Base-by-base conservation (phyloP, 129 eudicot genomes). In the Calendula officinalis region DNA sequence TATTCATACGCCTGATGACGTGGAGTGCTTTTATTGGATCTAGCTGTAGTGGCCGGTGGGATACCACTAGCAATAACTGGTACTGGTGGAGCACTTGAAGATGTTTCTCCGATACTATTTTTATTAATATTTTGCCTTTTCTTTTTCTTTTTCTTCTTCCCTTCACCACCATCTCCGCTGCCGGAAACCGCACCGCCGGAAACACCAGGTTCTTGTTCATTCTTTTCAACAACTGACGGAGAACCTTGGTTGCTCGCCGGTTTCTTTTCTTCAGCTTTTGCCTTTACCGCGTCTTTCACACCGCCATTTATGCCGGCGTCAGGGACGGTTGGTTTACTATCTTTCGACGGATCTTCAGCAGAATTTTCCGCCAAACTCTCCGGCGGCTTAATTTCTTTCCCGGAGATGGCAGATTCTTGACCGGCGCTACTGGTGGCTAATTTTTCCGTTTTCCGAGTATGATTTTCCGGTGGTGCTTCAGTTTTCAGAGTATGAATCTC, bases 141-240 rank as follows among this genome's bases (percentile, higher is more conserved):
- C 76, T 77, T 82, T 72, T 82, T 80, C 78, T 82, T 86, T 74
- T 78, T 83, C 71, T 67, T 71, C 55, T 65, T 77, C 16, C 54
- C 54, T 37, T 38, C 67, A 44, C 70, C 78, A 56, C 62, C 77
- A 3, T 53, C 73, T 0, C 38, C 64, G 32, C 64, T 64, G 22
- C 69, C 64, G 52, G 53, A 57, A n/a, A 27, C 67, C 8, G 27
- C 67, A 8, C 49, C 69, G 12, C 49, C 69, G 22, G 7, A 38
- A 5, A 55, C 14, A 9, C 33, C 80, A 10, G 15, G 60, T 45
- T 40, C 33, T 7, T 69, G 56, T 45, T 33, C 75, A 30, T 64
- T 67, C 6, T 78, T 68, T 14, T 63, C 73, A 53, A 8, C 68
- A 44, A 38, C 69, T 38, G 79, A 56, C 42, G 65, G 55, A 7